phyloP scores from a whole-genome alignment of 805 yeast genomes.

The Candida sanyiensis region DNA sequence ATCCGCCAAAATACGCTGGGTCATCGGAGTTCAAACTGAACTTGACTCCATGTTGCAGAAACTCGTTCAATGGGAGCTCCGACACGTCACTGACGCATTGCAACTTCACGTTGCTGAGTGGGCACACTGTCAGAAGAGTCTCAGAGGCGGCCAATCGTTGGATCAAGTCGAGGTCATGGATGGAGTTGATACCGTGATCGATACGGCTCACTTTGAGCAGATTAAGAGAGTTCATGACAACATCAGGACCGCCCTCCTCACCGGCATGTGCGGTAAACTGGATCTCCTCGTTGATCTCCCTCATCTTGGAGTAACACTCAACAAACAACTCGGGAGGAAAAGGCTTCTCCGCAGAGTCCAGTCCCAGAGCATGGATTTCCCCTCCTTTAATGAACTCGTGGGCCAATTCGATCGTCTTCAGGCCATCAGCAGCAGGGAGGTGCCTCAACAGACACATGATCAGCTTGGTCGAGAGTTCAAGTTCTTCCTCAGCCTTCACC shows the following conservation, averaged over 20 bases:
- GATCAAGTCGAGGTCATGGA: slow-evolving; percentile 48
- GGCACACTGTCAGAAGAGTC: slow-evolving; percentile 67
- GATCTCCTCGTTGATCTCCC: slow-evolving; percentile 44
- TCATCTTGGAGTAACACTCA: slow-evolving; percentile 53
- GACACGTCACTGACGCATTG: slow-evolving; percentile 65
- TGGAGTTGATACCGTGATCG: slow-evolving; percentile 74
- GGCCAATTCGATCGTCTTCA: slow-evolving; percentile 52
- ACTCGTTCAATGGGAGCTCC: slow-evolving; percentile 59
- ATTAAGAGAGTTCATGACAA: slow-evolving; percentile 53
- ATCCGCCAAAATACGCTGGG: slow-evolving; percentile 85
- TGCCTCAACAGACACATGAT: slow-evolving; percentile 84
- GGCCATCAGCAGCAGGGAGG: slow-evolving; percentile 53
- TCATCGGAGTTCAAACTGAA: slow-evolving; percentile 76
- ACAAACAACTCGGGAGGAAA: slow-evolving; percentile 67
- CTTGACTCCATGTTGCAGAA: slow-evolving; percentile 58
- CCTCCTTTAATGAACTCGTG: slow-evolving; percentile 48
- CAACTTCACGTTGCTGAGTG: slow-evolving; percentile 68
- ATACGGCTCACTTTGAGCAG: slow-evolving; percentile 58
- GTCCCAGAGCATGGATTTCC: slow-evolving; percentile 68
- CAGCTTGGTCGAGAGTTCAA: slow-evolving; percentile 61
- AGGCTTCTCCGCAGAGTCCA: slow-evolving; percentile 74
- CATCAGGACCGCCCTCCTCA: slow-evolving; percentile 80
- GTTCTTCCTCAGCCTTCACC: slow-evolving; percentile 49
- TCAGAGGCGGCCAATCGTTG: slow-evolving; percentile 48
- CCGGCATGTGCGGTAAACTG: slow-evolving; percentile 84